Evolutionary conservation across 257 asterid species (phyloP).

Genomic region (Solanum arcanum): DNA sequence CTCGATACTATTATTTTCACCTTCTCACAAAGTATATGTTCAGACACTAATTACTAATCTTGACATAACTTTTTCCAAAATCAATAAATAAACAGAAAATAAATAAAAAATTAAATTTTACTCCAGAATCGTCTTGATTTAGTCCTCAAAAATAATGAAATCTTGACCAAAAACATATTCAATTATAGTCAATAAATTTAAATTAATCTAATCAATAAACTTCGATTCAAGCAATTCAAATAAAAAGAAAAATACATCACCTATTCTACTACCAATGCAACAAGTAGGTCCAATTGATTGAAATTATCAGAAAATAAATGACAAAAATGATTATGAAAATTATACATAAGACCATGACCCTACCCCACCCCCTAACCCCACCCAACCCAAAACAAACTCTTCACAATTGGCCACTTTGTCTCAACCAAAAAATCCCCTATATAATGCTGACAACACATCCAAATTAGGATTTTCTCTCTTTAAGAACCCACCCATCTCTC

Average conservation of each 20-base stretch:
- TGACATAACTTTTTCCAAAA: not conserved
- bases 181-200: not conserved
- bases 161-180: not conserved
- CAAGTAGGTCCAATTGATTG: constrained; percentile 12
- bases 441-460: not conserved
- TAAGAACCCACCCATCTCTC: not conserved
- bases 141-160: not conserved
- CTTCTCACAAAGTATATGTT: not conserved
- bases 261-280: not conserved
- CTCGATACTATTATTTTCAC: not conserved
- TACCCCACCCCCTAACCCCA: not conserved
- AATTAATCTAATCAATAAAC: not conserved
- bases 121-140: not conserved
- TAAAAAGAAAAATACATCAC: not conserved
- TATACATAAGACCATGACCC: not conserved
- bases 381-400: constrained; percentile 1
- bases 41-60: not conserved
- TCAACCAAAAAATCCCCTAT: not conserved
- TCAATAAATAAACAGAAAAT: not conserved
- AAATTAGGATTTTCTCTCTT: not conserved
- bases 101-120: not conserved
- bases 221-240: not conserved
- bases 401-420: constrained; percentile 8
- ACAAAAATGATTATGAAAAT: not conserved
- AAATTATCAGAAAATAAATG: constrained; percentile 3